A percentile compares a stretch with the other conserved stretches of the same genome.
phyloP scores from a whole-genome alignment of 2,329 filamentous ascomycete species.

The Plenodomus lindquistii region DNA sequence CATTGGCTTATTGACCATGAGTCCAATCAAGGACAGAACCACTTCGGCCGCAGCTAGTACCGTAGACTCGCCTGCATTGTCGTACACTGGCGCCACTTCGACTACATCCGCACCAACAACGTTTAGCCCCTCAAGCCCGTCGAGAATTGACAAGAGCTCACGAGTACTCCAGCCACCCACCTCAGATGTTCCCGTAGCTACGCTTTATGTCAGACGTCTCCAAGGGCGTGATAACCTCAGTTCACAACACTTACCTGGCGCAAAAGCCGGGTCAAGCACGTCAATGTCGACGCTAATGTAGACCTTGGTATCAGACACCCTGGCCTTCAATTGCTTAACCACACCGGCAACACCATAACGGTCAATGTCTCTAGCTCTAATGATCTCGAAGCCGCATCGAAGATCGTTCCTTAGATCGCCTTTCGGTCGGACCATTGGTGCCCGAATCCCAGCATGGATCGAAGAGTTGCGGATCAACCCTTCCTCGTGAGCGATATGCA shows the following conservation, averaged over 20 bases:
- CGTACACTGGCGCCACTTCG: conserved; percentile 65
- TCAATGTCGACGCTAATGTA: conserved; percentile 63
- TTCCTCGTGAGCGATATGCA: conserved; percentile 66
- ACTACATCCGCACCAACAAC: conserved; percentile 66
- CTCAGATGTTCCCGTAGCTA: conserved; percentile 63
- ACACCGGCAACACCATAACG: conserved; percentile 53
- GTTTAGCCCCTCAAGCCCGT: conserved; percentile 61
- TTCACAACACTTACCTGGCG: conserved; percentile 48
- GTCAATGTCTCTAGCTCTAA: conserved; percentile 61
- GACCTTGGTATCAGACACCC: conserved; percentile 57
- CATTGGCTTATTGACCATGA: conserved; percentile 53
- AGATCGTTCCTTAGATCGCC: conserved; percentile 60
- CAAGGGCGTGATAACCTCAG: neutral
- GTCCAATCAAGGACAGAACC: conserved; percentile 53
- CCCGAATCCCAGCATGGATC: conserved; percentile 65
- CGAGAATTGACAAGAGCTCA: conserved; percentile 62
- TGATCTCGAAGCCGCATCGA: conserved; percentile 61
- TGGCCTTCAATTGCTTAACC: conserved; percentile 53
- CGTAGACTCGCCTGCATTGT: conserved; percentile 63
- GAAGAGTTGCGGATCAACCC: conserved; percentile 62
- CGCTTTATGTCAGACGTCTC: neutral
- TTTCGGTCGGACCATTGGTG: conserved; percentile 54
- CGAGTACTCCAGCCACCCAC: conserved; percentile 65
- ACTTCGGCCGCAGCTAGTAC: conserved; percentile 60
- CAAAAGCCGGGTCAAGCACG: conserved; percentile 60